Evolutionary conservation across 2,329 filamentous ascomycete genomes (phyloP).

Genomic region (Botrytis medusae): DNA sequence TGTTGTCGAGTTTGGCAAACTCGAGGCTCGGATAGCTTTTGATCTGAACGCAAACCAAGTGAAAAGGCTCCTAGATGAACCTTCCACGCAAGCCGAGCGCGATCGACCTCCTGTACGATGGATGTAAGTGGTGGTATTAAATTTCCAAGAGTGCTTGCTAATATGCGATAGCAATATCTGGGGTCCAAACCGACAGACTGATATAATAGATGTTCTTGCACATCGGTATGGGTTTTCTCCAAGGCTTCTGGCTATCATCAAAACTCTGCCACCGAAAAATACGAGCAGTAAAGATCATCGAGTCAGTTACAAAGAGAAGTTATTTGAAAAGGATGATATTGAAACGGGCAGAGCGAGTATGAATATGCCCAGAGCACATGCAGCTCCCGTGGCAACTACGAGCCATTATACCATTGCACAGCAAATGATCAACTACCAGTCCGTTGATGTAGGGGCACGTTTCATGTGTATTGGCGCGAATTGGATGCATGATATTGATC

Average conservation of each 20-base stretch:
- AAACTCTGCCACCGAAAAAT: conserved; percentile 49
- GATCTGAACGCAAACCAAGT: conserved; percentile 50
- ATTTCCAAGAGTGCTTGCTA: conserved; percentile 17
- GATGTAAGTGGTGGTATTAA: conserved; percentile 54
- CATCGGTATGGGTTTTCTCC: conserved; percentile 67
- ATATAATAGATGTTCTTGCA: conserved; percentile 55
- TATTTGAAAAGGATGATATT: conserved; percentile 31
- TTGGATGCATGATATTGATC: conserved; percentile 51
- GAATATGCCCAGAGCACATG: conserved; percentile 15
- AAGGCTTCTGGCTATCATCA: conserved; percentile 63
- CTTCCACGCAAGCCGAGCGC: conserved; percentile 40
- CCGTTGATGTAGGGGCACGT: conserved; percentile 65
- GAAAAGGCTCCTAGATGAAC: conserved; percentile 41
- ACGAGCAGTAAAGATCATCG: conserved; percentile 23
- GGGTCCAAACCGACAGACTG: conserved; percentile 60
- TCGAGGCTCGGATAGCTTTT: conserved; percentile 55
- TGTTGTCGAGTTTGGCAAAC: conserved; percentile 62
- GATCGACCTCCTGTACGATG: conserved; percentile 56
- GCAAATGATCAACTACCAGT: conserved; percentile 74
- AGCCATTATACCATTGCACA: conserved; percentile 56
- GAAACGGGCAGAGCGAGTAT: conserved; percentile 29
- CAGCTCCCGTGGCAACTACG: conserved; percentile 15
- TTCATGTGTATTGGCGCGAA: conserved; percentile 73
- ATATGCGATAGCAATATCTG: conserved; percentile 60
- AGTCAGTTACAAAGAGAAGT: conserved; percentile 22